These are phyloP conservation scores for Lavandula angustifolia DNA, from an alignment of 257 asterid genomes.

Conservation along the genomic window DNA sequence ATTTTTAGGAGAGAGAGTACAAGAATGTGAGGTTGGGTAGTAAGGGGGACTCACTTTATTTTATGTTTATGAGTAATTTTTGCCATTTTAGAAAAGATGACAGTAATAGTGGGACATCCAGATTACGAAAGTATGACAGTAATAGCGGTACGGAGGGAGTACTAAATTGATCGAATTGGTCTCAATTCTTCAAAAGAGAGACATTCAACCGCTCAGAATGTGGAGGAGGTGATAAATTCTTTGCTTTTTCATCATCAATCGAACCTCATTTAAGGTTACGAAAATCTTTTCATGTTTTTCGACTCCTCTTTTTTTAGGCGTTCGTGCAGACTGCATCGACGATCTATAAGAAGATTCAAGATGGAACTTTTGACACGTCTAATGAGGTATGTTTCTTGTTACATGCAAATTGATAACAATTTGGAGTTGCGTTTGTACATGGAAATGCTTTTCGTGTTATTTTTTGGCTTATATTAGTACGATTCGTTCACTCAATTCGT, in stretches of 20 bases:
- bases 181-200: constrained; percentile 62
- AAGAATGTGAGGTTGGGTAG: too few species aligned
- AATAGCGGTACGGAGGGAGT: too few species aligned
- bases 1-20: too few species aligned
- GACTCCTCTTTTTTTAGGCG: constrained; percentile 44
- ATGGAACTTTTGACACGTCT: constrained; percentile 75
- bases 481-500: too few species aligned
- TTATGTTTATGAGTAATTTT: too few species aligned
- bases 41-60: too few species aligned
- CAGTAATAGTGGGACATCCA: too few species aligned
- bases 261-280: too few species aligned
- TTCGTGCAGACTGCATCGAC: constrained; percentile 72
- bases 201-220: constrained; percentile 88
- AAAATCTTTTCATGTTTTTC: neutral
- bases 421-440: neutral
- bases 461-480: too few species aligned
- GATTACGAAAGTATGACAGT: too few species aligned
- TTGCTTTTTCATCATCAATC: neutral
- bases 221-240: constrained; percentile 63
- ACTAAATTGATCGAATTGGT: constrained; percentile 30
- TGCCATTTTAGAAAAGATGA: too few species aligned
- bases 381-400: constrained; percentile 55
- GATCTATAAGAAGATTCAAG: constrained; percentile 78
- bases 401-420: neutral
- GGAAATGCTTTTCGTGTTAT: neutral